Base-by-base conservation (phyloP, 495 filamentous ascomycete genomes). In the Neurospora sp. region DNA sequence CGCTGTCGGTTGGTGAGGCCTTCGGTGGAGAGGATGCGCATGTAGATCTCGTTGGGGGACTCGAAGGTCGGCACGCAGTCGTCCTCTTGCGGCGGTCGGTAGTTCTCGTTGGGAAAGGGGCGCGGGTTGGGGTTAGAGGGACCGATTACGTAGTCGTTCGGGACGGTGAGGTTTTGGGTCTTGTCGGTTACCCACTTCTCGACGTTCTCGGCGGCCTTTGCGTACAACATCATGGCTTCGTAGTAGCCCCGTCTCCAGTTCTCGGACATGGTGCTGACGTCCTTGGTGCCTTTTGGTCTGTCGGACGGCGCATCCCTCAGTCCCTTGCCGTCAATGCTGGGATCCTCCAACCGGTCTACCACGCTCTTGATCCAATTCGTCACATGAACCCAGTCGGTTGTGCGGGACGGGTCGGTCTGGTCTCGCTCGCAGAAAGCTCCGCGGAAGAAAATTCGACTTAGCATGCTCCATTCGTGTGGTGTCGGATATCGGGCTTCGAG, bases 161-260 rank as follows among this genome's bases (percentile, higher is more conserved):
- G 90, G 59, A 93, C 93, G 20, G 88, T 85, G 12, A 91, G 81
- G 35, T 89, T 85, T 65, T 65, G 53, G 44, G 87, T 90, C 53
- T 82, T 89, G 79, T 96, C 93, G 39, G 83, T 80, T 45, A 95
- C 85, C 85, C 89, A 92, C 12, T 91, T 91, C 69, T 96, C 93
- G 27, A 94, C 81, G 74, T 92, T 89, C 83, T 97, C 94, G 4
- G 93, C 91, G 3, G 90, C 88, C 73, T 88, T 89, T 0, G 91
- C 94, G 73, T 86, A 86, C 10, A 90, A 86, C 89, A 97, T 92
- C 35, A 97, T 80, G 22, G 89, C 86, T 75, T 94, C 87, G 80
- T 89, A 94, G 77, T 97, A 97, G 0, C 93, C 92, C 69, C 92
- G 84, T 76, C 91, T 83, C 94, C 94, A 97, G 40, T 90, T 83